These are phyloP conservation scores for Crithidia acanthocephali DNA, from an alignment of 208 protist species.

Conservation along the genomic window DNA sequence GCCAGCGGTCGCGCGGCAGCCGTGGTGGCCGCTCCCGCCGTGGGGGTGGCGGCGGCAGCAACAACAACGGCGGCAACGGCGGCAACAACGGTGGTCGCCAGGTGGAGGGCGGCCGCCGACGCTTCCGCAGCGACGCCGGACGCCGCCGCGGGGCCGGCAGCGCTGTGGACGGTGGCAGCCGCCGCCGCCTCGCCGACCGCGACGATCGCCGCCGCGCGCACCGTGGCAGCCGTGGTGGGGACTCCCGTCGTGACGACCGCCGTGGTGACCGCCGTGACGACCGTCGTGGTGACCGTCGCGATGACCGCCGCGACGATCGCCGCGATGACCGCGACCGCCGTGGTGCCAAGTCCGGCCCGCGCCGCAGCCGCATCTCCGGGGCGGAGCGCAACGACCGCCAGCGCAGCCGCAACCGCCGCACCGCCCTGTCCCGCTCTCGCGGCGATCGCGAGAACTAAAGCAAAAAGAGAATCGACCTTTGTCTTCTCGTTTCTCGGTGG, in stretches of 20 bases:
- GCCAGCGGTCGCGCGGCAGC: conserved; percentile 20
- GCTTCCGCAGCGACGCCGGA: conserved; percentile 28
- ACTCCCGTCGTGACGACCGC: conserved; percentile 16
- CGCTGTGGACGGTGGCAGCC: conserved; percentile 16
- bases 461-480: background rate
- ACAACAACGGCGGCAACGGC: conserved; percentile 7
- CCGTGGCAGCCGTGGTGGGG: conserved; percentile 13
- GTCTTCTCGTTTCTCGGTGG: background rate
- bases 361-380: conserved; percentile 41
- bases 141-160: conserved; percentile 18
- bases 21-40: conserved; percentile 13
- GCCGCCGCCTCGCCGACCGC: conserved; percentile 21
- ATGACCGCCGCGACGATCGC: conserved; percentile 29
- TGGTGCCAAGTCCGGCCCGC: conserved; percentile 56
- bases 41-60: conserved; percentile 13
- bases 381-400: conserved; percentile 74
- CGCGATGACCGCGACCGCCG: conserved; percentile 35
- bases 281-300: conserved; percentile 4
- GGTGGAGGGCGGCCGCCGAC: conserved; percentile 24
- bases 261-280: too few species aligned
- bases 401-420: conserved; percentile 46
- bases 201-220: conserved; percentile 8
- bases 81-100: conserved; percentile 1
- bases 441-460: conserved; percentile 53
- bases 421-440: conserved; percentile 62